Base-by-base conservation (phyloP, 306 rosid species). In the Cicer bijugum region DNA sequence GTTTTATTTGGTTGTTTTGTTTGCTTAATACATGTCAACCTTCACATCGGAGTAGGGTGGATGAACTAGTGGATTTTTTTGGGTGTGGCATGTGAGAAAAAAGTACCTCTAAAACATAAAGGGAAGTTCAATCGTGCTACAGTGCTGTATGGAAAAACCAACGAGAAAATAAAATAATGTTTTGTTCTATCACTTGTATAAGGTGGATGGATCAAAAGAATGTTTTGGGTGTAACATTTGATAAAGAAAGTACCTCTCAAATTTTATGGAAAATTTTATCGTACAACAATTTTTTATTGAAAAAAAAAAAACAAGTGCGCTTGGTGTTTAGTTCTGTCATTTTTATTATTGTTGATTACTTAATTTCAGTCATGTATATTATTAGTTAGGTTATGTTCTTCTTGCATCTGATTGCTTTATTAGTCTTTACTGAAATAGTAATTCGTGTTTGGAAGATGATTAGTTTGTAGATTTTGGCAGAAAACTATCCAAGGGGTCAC, bases 401-500 rank as follows among this genome's bases (percentile, higher is more conserved):
- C 68, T 7, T 78, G 60, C 62, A n/a, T 67, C 45, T 67, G 35
- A 12, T 80, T 58, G 68, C 38, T 63, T 60, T 68, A 61, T 45
- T 17, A 33, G 53, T 66, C 57, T 50, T 67, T 15, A 17, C n/a
- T 9, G 14, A 19, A 56, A 70, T 55, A 43, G 47, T 43, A 48
- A 53, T 19, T 46, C 71, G 23, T 57, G 78, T 70, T 61, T 40
- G 16, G 62, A 76, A 68, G 69, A 80, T 82, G 84, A 83, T 72
- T 67, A 76, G 60, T 71, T 77, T 58, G 57, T 81, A 93, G 98
- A 67, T 78, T 82, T 87, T 93, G 92, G 96, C 96, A 81, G 97
- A 85, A 80, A 87, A 93, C 84, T 93, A 93, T 81, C 98, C 98
- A 0, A 85, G 98, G 76, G 97, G 98, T 61, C 94, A 91, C 85